Conservation (phyloP, 352 stramenopile genomes). For the Halophytophthora batemanensis region DNA sequence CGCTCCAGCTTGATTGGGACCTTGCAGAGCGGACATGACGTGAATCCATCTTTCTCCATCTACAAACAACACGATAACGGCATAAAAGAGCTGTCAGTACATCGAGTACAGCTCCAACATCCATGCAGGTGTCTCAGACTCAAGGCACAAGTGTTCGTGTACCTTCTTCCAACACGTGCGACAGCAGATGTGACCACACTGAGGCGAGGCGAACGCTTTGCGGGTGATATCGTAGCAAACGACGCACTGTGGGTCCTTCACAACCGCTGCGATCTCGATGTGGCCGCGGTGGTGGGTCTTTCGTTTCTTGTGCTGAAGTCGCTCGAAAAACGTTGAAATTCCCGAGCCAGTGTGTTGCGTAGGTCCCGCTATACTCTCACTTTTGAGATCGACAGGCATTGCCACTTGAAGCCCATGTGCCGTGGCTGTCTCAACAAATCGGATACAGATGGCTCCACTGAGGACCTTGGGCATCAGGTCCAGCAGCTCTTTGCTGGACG, state of each 20-base stretch:
- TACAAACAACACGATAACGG: conserved; percentile 12
- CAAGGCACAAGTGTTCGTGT: conserved; percentile 9
- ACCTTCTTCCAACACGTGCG: conserved; percentile 85
- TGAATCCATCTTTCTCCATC: conserved; percentile 77
- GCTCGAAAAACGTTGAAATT: conserved; percentile 59
- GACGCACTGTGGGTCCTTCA: conserved; percentile 79
- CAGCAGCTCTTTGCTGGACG: conserved; percentile 47
- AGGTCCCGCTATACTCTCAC: conserved; percentile 5
- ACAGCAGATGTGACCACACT: conserved; percentile 85
- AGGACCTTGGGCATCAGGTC: conserved; percentile 68
- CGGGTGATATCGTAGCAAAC: conserved; percentile 82
- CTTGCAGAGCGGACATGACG: conserved; percentile 76
- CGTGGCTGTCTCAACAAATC: conserved; percentile 44
- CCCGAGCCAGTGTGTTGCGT: conserved; percentile 11
- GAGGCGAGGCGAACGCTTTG: conserved; percentile 66
- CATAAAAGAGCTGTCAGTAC: conserved; percentile 10
- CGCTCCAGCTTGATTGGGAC: conserved; percentile 63
- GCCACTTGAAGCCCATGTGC: conserved; percentile 33
- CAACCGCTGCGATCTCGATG: conserved; percentile 38
- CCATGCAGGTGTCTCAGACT: conserved; percentile 10
- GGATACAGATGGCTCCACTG: conserved; percentile 33
- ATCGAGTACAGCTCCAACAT: conserved; percentile 19
- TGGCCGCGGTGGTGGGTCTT: conserved; percentile 34
- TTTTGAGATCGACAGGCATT: conserved; percentile 2
- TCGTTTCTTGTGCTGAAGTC: conserved; percentile 62